phyloP scores from a whole-genome alignment of 495 filamentous ascomycete species.

The Staphylotrichum tortipilum region DNA sequence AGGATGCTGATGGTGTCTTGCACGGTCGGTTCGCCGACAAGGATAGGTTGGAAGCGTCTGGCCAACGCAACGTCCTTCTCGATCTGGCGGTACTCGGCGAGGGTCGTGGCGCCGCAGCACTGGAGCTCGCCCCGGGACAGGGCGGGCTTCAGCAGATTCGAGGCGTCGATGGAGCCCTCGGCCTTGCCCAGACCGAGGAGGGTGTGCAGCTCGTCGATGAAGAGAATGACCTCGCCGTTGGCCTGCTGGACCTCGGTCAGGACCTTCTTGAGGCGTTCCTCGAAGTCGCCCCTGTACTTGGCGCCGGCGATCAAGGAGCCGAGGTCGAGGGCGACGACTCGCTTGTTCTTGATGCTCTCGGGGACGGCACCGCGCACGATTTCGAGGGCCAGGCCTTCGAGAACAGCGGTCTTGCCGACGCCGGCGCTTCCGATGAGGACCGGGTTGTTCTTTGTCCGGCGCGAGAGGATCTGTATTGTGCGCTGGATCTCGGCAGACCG shows the following conservation, averaged over 20 bases:
- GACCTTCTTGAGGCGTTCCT: conserved; percentile 85
- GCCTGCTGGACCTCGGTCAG: conserved; percentile 86
- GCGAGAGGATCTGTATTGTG: conserved; percentile 87
- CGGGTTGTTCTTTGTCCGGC: conserved; percentile 94
- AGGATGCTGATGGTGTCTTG: conserved; percentile 92
- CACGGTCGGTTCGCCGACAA: conserved; percentile 80
- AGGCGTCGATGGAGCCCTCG: conserved; percentile 93
- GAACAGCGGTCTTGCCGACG: conserved; percentile 89
- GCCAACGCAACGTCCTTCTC: conserved; percentile 95
- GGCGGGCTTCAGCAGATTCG: conserved; percentile 91
- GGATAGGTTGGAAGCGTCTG: conserved; percentile 85
- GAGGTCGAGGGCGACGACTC: conserved; percentile 77
- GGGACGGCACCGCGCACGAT: conserved; percentile 92
- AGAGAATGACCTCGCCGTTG: conserved; percentile 81
- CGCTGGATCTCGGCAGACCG: conserved; percentile 84
- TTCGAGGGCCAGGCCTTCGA: conserved; percentile 85
- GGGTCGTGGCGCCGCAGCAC: conserved; percentile 88
- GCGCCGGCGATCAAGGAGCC: conserved; percentile 91
- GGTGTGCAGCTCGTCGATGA: conserved; percentile 92
- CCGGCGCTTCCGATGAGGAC: conserved; percentile 88
- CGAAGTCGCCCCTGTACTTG: conserved; percentile 93
- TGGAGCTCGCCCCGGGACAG: conserved; percentile 85
- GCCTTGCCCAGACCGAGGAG: conserved; percentile 88
- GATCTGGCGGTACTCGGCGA: conserved; percentile 84
- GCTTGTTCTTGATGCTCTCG: conserved; percentile 92